Percentiles rank a stretch among this genome's conserved stretches.
phyloP scores from a whole-genome alignment of 768 basidiomycete genomes.

The Russula sp. region DNA sequence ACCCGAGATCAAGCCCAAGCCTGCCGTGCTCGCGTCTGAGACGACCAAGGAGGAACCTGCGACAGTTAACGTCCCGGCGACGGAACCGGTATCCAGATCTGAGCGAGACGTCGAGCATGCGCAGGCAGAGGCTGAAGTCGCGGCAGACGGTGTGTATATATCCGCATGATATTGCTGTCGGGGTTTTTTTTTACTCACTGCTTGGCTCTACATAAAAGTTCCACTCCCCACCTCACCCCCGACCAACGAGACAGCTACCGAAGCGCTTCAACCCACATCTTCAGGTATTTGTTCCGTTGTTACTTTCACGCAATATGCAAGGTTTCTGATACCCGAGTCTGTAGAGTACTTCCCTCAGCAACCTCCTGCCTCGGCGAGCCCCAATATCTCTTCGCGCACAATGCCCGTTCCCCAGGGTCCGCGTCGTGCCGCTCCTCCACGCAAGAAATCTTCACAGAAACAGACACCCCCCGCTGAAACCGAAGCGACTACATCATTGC shows the following conservation, averaged over 20 bases:
- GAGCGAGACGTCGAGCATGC: constrained; percentile 3
- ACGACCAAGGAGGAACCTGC: constrained; percentile 18
- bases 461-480: neutral
- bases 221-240: constrained; percentile 8
- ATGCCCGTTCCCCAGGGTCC: constrained; percentile 33
- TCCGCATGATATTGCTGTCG: neutral
- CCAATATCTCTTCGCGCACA: constrained; percentile 12
- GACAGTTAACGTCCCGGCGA: constrained; percentile 4
- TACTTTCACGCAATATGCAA: neutral
- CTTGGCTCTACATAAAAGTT: neutral
- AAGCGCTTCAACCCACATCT: neutral
- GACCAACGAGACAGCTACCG: neutral
- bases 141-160: constrained; percentile 13
- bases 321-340: neutral
- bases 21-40: constrained; percentile 22
- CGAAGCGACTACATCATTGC: neutral
- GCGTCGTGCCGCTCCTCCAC: constrained; percentile 32
- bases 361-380: constrained; percentile 1
- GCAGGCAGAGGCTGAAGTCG: neutral
- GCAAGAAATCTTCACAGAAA: constrained; percentile 22
- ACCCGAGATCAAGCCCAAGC: constrained; percentile 33
- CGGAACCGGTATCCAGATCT: constrained; percentile 9
- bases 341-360: constrained; percentile 14
- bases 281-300: neutral
- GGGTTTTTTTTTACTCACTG: neutral